phyloP scores from a whole-genome alignment of 306 rosid species.

The Acacia confusa region DNA sequence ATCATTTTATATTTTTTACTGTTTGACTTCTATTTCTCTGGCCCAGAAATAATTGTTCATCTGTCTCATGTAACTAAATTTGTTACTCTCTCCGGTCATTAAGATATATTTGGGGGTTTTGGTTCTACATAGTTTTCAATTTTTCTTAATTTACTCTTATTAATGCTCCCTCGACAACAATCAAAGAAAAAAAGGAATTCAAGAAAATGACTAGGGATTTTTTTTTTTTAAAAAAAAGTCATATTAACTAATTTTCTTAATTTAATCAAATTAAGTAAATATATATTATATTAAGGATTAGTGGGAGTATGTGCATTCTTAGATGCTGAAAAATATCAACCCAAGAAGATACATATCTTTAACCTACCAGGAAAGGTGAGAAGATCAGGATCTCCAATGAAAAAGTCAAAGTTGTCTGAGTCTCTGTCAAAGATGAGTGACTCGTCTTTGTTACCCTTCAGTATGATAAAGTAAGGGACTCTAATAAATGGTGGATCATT shows the following conservation, averaged over 20 bases:
- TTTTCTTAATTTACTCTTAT: no score
- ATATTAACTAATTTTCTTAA: no score
- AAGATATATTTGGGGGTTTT: no score
- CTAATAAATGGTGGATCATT: slow-evolving; percentile 81
- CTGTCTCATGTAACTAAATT: background rate
- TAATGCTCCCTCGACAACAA: no score
- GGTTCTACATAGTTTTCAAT: no score
- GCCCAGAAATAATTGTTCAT: background rate
- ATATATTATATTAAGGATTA: no score
- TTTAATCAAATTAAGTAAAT: no score
- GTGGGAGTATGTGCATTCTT: background rate
- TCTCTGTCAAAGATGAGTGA: slow-evolving; percentile 63
- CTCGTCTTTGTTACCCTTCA: slow-evolving; percentile 58
- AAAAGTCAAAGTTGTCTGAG: slow-evolving; percentile 64
- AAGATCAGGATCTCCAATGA: slow-evolving; percentile 81
- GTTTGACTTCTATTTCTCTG: background rate
- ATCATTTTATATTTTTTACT: background rate
- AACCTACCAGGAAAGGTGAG: slow-evolving; percentile 61
- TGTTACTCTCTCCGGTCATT: background rate
- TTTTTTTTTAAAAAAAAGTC: no score
- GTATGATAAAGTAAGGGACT: slow-evolving; percentile 58
- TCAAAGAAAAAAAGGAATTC: no score
- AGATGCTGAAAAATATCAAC: background rate
- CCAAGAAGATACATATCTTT: background rate
- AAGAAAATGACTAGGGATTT: no score